Evolutionary conservation across 1,139 yeast species (phyloP).

Genomic region (Geotrichum fermentans): DNA sequence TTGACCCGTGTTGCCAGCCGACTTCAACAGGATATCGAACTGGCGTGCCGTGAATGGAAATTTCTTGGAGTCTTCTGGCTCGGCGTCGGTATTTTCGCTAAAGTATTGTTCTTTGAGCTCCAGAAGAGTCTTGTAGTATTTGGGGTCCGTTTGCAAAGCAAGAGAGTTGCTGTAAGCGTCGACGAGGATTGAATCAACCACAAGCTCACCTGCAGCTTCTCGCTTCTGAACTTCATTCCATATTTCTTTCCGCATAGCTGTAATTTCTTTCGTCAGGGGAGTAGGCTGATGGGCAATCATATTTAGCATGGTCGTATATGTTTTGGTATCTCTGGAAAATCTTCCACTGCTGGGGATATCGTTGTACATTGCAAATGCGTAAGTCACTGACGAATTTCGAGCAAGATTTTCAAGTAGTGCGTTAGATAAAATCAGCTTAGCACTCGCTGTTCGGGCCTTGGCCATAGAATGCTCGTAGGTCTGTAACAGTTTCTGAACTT

Average conservation of each 20-base stretch:
- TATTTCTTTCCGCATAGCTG: slow-evolving; percentile 7
- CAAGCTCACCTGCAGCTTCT: slow-evolving; percentile 7
- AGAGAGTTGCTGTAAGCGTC: slow-evolving; percentile 19
- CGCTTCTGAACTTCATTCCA: slow-evolving; percentile 18
- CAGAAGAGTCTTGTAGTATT: slow-evolving; percentile 4
- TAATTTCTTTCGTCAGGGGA: slow-evolving; percentile 9
- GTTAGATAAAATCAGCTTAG: slow-evolving; percentile 17
- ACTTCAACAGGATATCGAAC: slow-evolving; percentile 17
- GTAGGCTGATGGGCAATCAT: slow-evolving; percentile 16
- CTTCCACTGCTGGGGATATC: slow-evolving; percentile 18
- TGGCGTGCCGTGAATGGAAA: slow-evolving; percentile 16
- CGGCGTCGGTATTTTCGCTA: background rate
- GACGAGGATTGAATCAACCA: slow-evolving; percentile 11
- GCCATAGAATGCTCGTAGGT: slow-evolving; percentile 13
- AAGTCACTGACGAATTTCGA: slow-evolving; percentile 6
- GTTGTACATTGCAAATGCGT: slow-evolving; percentile 17
- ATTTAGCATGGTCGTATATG: slow-evolving; percentile 20
- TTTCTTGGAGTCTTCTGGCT: slow-evolving; percentile 2
- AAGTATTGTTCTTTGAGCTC: slow-evolving; percentile 13
- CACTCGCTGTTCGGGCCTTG: background rate
- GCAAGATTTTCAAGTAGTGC: slow-evolving; percentile 16
- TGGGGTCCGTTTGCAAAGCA: slow-evolving; percentile 9
- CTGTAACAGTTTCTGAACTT: slow-evolving; percentile 14
- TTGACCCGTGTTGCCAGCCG: slow-evolving; percentile 17
- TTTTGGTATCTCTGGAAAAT: slow-evolving; percentile 19